A percentile compares a stretch with the other conserved stretches of the same genome.
Conservation (phyloP, 148 eudicot species). For the Camellia granthamiana region DNA sequence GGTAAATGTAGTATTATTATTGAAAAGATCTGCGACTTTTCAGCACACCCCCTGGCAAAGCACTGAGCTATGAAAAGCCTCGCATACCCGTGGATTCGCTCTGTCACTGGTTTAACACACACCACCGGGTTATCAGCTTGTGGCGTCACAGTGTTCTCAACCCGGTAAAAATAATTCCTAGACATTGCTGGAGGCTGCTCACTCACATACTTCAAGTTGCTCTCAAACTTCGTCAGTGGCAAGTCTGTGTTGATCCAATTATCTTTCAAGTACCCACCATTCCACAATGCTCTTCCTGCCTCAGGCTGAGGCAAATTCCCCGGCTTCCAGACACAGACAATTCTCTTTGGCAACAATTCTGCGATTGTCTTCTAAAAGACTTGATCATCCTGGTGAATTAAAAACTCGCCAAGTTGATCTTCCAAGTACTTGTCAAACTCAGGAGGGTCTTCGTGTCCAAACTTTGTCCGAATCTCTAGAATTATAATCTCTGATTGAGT, state of each 20-base stretch:
- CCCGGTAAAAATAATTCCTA: slow-evolving; percentile 76
- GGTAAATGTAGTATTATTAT: too few species aligned
- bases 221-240: slow-evolving; percentile 86
- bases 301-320: slow-evolving; percentile 49
- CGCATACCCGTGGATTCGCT: slow-evolving; percentile 64
- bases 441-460: slow-evolving; percentile 82
- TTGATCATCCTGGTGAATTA: slow-evolving; percentile 74
- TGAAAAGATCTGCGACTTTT: slow-evolving; percentile 71
- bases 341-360: slow-evolving; percentile 68
- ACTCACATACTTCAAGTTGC: slow-evolving; percentile 65
- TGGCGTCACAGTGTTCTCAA: slow-evolving; percentile 91
- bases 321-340: slow-evolving; percentile 92
- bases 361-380: slow-evolving; percentile 66
- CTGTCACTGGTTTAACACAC: slow-evolving; percentile 85
- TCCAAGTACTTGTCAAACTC: slow-evolving; percentile 68
- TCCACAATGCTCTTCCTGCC: slow-evolving; percentile 66
- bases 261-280: slow-evolving; percentile 63
- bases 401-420: slow-evolving; percentile 62
- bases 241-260: slow-evolving; percentile 91
- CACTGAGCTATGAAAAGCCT: slow-evolving; percentile 79
- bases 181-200: slow-evolving; percentile 56
- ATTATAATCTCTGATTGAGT: slow-evolving; percentile 80
- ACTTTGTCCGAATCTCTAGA: slow-evolving; percentile 86
- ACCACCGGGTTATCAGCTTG: slow-evolving; percentile 80
- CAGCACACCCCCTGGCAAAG: slow-evolving; percentile 42